A percentile compares a stretch with the other conserved stretches of the same genome.
Evolutionary conservation across 164 flowering plant genomes (phyloP).

Genomic region (Vitis vinifera): DNA sequence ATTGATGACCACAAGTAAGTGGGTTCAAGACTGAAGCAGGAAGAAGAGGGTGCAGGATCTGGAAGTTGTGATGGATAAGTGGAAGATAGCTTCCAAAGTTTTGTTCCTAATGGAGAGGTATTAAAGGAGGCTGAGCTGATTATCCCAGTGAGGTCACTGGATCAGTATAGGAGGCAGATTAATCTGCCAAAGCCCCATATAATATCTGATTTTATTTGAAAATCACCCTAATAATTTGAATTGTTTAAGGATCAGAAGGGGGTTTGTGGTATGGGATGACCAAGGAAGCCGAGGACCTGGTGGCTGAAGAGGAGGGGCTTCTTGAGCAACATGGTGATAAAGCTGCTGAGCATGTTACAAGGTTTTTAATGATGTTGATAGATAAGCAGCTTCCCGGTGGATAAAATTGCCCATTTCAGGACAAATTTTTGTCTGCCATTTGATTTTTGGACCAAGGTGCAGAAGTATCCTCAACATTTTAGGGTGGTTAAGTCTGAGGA

Average conservation of each 20-base stretch:
- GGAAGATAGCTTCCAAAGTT: conserved; percentile 62
- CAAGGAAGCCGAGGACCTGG: conserved; percentile 61
- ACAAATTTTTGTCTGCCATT: conserved; percentile 79
- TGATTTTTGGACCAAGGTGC: conserved; percentile 74
- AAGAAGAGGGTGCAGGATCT: conserved; percentile 69
- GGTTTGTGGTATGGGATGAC: conserved; percentile 85
- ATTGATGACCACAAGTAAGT: too few species aligned
- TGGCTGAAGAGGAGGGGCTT: conserved; percentile 63
- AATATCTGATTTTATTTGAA: conserved; percentile 65
- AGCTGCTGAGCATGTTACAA: conserved; percentile 73
- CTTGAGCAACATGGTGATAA: conserved; percentile 45
- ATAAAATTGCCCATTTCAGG: conserved; percentile 82
- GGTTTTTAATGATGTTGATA: conserved; percentile 82
- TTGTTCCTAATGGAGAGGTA: conserved; percentile 53
- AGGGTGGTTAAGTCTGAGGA: conserved; percentile 52
- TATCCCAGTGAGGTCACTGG: conserved; percentile 46
- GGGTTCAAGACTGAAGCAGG: conserved; percentile 69
- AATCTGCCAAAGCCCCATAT: conserved; percentile 76
- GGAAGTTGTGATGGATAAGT: conserved; percentile 70
- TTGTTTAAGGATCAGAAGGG: conserved; percentile 72
- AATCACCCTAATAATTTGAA: conserved; percentile 78
- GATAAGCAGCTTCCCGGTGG: conserved; percentile 58
- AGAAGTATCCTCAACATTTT: conserved; percentile 60
- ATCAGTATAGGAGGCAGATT: conserved; percentile 61
- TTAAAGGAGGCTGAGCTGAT: conserved; percentile 78